Evolutionary conservation across 2,329 filamentous ascomycete species (phyloP).

Genomic region (Fusarium sarcochroum): DNA sequence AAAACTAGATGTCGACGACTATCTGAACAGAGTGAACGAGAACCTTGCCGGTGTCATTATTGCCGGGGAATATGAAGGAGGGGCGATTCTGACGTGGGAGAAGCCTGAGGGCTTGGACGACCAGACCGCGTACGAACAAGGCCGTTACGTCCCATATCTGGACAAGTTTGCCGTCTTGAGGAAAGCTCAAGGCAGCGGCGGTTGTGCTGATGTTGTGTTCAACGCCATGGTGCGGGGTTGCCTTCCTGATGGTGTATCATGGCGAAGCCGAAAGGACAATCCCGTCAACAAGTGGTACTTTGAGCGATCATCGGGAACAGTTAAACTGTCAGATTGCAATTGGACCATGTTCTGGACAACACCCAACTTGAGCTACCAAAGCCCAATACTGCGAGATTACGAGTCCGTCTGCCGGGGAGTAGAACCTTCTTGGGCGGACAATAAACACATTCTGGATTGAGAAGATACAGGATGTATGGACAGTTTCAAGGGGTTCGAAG

Average conservation of each 20-base stretch:
- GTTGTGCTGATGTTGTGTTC: constrained; percentile 96
- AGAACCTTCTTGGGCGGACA: constrained; percentile 74
- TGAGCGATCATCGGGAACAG: constrained; percentile 86
- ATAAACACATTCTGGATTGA: constrained; percentile 70
- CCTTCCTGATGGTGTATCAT: constrained; percentile 90
- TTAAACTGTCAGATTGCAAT: constrained; percentile 83
- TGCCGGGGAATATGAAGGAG: constrained; percentile 96
- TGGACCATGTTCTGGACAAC: constrained; percentile 99
- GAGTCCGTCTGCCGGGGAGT: constrained; percentile 79
- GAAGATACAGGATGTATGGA: background rate
- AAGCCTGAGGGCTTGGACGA: constrained; percentile 72
- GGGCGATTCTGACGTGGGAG: constrained; percentile 96
- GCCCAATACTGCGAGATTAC: constrained; percentile 74
- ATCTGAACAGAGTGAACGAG: constrained; percentile 83
- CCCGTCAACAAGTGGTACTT: constrained; percentile 99
- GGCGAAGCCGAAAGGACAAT: constrained; percentile 90
- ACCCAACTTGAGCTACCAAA: constrained; percentile 69
- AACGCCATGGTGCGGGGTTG: constrained; percentile 93
- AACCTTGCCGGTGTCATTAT: constrained; percentile 93
- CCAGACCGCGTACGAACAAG: constrained; percentile 66
- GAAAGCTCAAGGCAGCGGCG: constrained; percentile 88
- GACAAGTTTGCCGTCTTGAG: constrained; percentile 98
- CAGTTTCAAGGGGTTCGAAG: background rate
- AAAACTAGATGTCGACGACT: constrained; percentile 85
- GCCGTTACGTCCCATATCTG: constrained; percentile 87